Base-by-base conservation (phyloP, 495 filamentous ascomycete genomes). In the Aspergillus olivimuriae region DNA sequence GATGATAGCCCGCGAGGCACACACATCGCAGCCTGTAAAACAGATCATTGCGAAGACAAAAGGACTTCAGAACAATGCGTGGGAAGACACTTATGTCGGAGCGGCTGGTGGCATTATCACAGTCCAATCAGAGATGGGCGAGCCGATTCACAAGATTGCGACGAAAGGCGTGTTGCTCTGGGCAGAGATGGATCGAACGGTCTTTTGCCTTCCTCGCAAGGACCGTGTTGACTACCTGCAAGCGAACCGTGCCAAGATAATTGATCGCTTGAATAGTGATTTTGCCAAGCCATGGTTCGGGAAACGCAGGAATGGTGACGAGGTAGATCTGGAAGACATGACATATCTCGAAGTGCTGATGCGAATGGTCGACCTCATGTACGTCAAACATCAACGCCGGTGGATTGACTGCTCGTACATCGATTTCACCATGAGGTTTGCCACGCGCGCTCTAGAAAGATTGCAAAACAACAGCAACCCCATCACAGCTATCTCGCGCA, bases 1-100 rank as follows among this genome's bases (percentile, higher is more conserved):
- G 65, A 75, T 75, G 72, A 63, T 70, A 34, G 65, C 70, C 17
- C 64, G 65, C 33, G 67, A 69, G 43, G 59, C 67, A 0, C 62
- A 65, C 32, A 69, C 65, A 0, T 63, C 60, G 1, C 31, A 38
- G 2, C 50, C 51, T 1, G 65, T 55, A 8, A 64, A 64, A 36
- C 34, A 52, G 9, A 28, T 55, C 2, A 70, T 70, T 16, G 41
- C 38, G 1, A 45, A 41, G 1, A 57, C 62, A 11, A 38, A 59
- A 5, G 67, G 67, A 11, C 48, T 66, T 2, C 15, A 17, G 2
- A 52, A 60, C 16, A 17, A 30, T 0, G 40, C 59, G 8, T 71
- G 67, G 67, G 54, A 60, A 32, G 41, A 48, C 11, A 64, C 58
- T 4, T 66, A 63, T 32, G 11, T 18, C 6, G 37, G 43, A 3